Evolutionary conservation across 139 green algal genomes (phyloP).

Genomic region (Chlamydomonas sphaeroides): DNA sequence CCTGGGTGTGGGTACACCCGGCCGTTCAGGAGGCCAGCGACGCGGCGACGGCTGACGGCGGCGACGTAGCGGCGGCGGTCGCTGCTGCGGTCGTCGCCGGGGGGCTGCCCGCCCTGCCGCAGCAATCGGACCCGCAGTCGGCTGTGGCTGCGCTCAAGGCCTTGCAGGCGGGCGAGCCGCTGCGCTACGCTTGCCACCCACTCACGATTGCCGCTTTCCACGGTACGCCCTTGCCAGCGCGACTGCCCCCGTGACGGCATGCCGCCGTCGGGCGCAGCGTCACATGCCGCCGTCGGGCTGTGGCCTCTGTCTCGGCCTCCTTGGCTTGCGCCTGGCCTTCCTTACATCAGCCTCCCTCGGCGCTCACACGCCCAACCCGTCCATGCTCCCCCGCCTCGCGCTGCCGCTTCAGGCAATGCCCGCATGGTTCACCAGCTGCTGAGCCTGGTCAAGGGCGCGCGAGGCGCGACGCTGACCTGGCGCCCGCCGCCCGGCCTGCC

Average conservation of each 20-base stretch:
- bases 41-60: neutral
- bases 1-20: no score
- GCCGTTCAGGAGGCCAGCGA: neutral
- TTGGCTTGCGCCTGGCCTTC: no score
- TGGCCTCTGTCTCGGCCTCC: no score
- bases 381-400: no score
- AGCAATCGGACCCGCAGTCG: neutral
- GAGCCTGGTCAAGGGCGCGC: neutral
- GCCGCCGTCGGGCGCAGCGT: no score
- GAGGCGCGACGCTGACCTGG: neutral
- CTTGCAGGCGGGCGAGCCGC: conserved; percentile 2
- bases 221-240: neutral
- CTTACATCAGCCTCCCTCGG: no score
- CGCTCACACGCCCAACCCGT: no score
- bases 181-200: conserved; percentile 26
- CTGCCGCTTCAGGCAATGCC: no score
- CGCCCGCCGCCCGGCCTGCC: conserved; percentile 1
- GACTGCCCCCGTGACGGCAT: no score
- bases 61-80: neutral
- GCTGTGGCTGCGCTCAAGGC: neutral
- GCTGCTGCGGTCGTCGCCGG: no score
- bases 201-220: conserved; percentile 20
- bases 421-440: neutral
- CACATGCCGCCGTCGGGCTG: no score
- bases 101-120: neutral